These are phyloP conservation scores for Aspergillus leporis DNA, from an alignment of 495 filamentous ascomycete species.

Conservation along the genomic window DNA sequence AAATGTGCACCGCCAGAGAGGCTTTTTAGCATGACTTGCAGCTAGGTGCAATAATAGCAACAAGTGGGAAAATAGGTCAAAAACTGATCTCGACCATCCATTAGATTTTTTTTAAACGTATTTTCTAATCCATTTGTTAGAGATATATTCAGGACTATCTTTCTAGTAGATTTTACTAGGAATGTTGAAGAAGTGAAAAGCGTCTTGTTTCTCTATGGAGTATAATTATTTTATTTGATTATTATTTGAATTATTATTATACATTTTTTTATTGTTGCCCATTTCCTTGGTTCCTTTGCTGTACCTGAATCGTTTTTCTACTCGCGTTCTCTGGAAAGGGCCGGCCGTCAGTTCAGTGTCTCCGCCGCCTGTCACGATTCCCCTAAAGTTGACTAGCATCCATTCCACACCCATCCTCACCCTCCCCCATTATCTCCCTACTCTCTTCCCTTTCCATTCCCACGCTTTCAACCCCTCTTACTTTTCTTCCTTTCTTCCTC, in stretches of 20 bases:
- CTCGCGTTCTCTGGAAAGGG: conserved; percentile 25
- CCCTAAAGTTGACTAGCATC: conserved; percentile 24
- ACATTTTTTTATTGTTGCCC: neutral
- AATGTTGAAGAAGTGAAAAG: neutral
- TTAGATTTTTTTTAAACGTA: neutral
- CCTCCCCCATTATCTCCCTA: conserved; percentile 11
- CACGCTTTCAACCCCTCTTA: conserved; percentile 20
- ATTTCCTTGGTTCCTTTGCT: conserved; percentile 6
- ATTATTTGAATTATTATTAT: conserved; percentile 1
- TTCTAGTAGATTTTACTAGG: neutral
- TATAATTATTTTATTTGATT: neutral
- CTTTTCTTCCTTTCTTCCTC: conserved; percentile 21
- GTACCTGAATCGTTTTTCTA: conserved; percentile 5
- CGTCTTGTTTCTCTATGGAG: neutral
- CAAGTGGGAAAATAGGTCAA: neutral
- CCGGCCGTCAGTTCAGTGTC: conserved; percentile 19
- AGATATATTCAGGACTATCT: no score
- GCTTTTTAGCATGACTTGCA: conserved; percentile 25
- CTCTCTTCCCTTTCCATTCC: conserved; percentile 14
- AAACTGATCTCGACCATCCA: neutral
- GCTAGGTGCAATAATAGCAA: conserved; percentile 16
- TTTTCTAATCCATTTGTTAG: neutral
- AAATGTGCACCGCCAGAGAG: neutral
- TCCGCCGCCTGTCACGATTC: conserved; percentile 27
- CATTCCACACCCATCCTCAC: conserved; percentile 18